Conservation (phyloP, 805 yeast genomes). For the Schizosaccharomyces lindneri region DNA sequence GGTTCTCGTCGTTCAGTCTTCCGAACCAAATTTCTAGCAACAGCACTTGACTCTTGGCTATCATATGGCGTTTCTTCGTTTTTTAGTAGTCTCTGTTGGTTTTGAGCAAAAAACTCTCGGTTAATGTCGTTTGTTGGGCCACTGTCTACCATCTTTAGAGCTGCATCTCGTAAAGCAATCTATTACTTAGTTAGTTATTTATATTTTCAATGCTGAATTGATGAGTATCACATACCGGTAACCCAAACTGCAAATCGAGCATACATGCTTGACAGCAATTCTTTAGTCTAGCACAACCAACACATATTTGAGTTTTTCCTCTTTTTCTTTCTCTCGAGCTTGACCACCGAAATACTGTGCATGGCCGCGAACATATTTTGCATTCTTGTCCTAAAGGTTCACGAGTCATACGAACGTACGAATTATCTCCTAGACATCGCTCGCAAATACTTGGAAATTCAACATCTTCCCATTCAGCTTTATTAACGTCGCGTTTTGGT, state of each 20-base stretch:
- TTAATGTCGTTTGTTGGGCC: conserved; percentile 27
- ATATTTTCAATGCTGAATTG: too few relatives aligned
- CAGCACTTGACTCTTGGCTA: conserved; percentile 12
- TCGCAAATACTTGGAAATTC: conserved; percentile 30
- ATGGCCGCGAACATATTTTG: conserved; percentile 63
- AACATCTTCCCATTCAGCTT: conserved; percentile 14
- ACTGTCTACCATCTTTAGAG: conserved; percentile 44
- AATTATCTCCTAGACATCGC: conserved; percentile 26
- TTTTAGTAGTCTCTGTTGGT: conserved; percentile 16
- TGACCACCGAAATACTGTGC: conserved; percentile 57
- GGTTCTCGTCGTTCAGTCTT: conserved; percentile 20
- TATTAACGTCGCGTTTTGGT: conserved; percentile 14
- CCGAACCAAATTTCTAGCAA: conserved; percentile 28
- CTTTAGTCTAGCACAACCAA: conserved; percentile 50
- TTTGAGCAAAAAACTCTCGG: conserved; percentile 30
- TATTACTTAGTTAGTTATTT: not conserved
- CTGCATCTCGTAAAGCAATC: conserved; percentile 44
- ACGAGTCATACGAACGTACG: conserved; percentile 43
- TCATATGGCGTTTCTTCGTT: conserved; percentile 8
- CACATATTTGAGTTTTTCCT: conserved; percentile 46
- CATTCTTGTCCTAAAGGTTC: conserved; percentile 60
- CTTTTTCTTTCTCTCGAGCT: conserved; percentile 16
- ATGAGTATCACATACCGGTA: conserved; percentile 24
- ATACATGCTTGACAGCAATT: conserved; percentile 79
- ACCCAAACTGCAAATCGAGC: conserved; percentile 55